phyloP scores from a whole-genome alignment of 192 early-diverging fungal species.

The Entomortierella parvispora region DNA sequence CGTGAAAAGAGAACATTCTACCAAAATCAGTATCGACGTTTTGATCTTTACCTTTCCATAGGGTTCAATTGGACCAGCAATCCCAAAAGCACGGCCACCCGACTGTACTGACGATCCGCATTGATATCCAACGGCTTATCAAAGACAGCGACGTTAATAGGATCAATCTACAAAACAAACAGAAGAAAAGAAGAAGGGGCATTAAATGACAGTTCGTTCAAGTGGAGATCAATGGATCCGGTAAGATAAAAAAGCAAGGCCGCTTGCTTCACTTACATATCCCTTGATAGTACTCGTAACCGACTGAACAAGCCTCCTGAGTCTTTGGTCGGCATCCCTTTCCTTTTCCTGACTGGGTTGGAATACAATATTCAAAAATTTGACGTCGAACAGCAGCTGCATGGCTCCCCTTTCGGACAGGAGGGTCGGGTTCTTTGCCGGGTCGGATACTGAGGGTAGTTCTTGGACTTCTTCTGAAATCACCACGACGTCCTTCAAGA shows the following conservation, averaged over 20 bases:
- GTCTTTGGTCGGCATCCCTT: not conserved
- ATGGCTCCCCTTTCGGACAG: constrained; percentile 65
- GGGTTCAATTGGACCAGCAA: constrained; percentile 59
- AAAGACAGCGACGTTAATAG: constrained; percentile 68
- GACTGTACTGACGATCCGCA: constrained; percentile 68
- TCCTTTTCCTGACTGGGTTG: constrained; percentile 34
- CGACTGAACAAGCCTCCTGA: constrained; percentile 18
- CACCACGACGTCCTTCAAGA: constrained; percentile 7
- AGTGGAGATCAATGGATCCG: not conserved
- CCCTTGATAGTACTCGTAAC: constrained; percentile 26
- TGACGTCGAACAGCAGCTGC: constrained; percentile 73
- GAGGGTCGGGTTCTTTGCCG: not conserved
- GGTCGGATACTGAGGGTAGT: not conserved
- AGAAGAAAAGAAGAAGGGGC: constrained; percentile 1
- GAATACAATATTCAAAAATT: constrained; percentile 62
- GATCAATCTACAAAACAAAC: constrained; percentile 66
- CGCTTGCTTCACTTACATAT: constrained; percentile 22
- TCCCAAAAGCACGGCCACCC: constrained; percentile 64
- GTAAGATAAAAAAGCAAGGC: constrained; percentile 1
- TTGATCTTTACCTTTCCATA: constrained; percentile 40
- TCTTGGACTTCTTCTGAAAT: not conserved
- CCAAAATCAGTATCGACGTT: not conserved
- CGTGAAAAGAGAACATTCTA: not conserved
- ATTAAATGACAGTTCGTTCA: not conserved
- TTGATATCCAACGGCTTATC: constrained; percentile 58